phyloP scores from a whole-genome alignment of 768 basidiomycete species.

The Trametes coccinea region DNA sequence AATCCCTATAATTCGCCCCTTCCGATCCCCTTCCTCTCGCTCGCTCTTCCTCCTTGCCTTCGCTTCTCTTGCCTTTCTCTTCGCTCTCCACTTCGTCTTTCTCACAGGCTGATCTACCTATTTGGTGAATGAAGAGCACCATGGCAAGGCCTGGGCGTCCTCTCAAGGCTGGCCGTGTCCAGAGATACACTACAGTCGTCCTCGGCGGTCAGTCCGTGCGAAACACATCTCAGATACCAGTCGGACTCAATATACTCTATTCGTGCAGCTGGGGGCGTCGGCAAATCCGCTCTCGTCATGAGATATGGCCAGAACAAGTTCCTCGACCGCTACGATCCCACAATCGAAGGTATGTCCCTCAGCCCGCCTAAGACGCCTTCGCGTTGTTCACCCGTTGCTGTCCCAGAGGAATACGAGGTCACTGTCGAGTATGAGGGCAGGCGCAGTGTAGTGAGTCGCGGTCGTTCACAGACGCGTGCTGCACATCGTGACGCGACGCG shows the following conservation, averaged over 20 bases:
- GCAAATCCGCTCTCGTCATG: constrained; percentile 84
- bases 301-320: constrained; percentile 75
- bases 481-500: constrained; percentile 1
- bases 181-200: constrained; percentile 59
- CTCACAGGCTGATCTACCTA: not conserved
- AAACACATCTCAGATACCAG: no score
- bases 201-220: constrained; percentile 61
- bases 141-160: constrained; percentile 9
- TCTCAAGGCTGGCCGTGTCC: not conserved
- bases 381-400: not conserved
- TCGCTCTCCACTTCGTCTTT: not conserved
- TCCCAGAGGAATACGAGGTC: constrained; percentile 68
- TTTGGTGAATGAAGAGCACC: not conserved
- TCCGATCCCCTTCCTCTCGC: constrained; percentile 3
- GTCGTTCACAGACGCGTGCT: constrained; percentile 6
- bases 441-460: constrained; percentile 53
- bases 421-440: constrained; percentile 61
- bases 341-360: constrained; percentile 67
- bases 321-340: constrained; percentile 78
- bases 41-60: constrained; percentile 10
- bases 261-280: constrained; percentile 76
- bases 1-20: constrained; percentile 11
- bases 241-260: not conserved
- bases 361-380: not conserved
- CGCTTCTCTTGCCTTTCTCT: not conserved